These are phyloP conservation scores for Tricholoma sp. DNA, from an alignment of 768 basidiomycete genomes.

Conservation along the genomic window DNA sequence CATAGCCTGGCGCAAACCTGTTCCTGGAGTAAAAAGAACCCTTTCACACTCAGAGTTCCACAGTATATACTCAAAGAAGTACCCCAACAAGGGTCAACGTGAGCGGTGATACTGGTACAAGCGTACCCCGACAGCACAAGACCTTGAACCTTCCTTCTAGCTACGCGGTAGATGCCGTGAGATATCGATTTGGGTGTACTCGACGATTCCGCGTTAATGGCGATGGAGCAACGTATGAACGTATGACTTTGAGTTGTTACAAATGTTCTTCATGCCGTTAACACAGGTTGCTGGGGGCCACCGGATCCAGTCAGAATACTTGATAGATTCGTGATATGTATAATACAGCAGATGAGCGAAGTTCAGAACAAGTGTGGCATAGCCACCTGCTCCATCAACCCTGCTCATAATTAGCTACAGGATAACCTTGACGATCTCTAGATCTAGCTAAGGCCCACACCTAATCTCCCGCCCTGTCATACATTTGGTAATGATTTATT, in stretches of 20 bases:
- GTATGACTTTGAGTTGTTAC: neutral
- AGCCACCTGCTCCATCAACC: conserved; percentile 9
- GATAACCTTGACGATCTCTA: conserved; percentile 3
- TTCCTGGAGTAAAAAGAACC: conserved; percentile 2
- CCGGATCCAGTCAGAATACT: neutral
- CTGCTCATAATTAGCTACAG: neutral
- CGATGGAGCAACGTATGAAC: neutral
- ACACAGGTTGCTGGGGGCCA: conserved; percentile 1
- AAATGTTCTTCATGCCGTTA: neutral
- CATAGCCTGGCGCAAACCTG: neutral
- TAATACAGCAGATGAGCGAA: neutral
- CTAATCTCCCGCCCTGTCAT: conserved; percentile 4
- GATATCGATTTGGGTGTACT: neutral
- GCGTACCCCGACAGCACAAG: conserved; percentile 1
- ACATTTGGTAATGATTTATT: neutral
- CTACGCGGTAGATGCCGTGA: conserved; percentile 8
- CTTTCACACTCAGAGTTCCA: no score
- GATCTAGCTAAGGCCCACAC: conserved; percentile 4
- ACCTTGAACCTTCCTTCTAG: conserved; percentile 3
- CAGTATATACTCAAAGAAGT: neutral
- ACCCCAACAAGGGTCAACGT: conserved; percentile 5
- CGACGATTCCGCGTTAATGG: neutral
- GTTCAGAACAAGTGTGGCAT: neutral
- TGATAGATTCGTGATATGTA: neutral
- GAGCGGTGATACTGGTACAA: conserved; percentile 4